Conservation (phyloP, 345 rosid species). For the Populus nigra region DNA sequence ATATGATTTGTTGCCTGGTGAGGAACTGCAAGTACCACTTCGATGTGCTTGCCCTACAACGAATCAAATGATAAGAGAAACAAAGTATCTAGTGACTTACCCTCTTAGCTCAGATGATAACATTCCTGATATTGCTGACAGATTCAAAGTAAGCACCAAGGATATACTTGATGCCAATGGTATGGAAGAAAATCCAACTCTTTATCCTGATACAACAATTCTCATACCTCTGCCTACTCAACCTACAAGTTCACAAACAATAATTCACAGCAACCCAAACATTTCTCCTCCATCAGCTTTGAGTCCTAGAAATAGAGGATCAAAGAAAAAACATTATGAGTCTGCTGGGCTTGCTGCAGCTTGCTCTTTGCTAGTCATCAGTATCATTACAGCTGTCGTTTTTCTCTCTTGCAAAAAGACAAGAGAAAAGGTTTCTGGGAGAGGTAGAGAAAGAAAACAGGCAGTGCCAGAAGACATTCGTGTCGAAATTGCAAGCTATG, state of each 20-base stretch:
- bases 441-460: conserved; percentile 3
- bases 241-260: conserved; percentile 41
- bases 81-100: conserved; percentile 41
- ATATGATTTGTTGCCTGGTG: conserved; percentile 15
- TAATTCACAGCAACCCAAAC: conserved; percentile 14
- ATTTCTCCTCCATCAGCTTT: conserved; percentile 17
- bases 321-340: conserved; percentile 22
- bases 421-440: conserved; percentile 2
- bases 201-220: conserved; percentile 47
- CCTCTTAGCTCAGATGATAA: conserved; percentile 31
- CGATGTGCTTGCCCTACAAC: conserved; percentile 53
- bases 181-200: conserved; percentile 13
- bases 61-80: conserved; percentile 35
- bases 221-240: conserved; percentile 35
- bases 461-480: conserved; percentile 28
- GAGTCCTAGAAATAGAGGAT: conserved; percentile 10
- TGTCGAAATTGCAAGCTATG: conserved; percentile 43
- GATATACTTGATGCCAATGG: conserved; percentile 41
- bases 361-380: conserved; percentile 29
- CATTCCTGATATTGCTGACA: conserved; percentile 26
- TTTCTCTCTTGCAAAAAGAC: conserved; percentile 22
- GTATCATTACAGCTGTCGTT: conserved; percentile 14
- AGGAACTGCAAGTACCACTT: conserved; percentile 33
- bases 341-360: conserved; percentile 32
- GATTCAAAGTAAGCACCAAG: conserved; percentile 33